A percentile compares a stretch with the other conserved stretches of the same genome.
These are phyloP conservation scores for Candida vartiovaarae DNA, from an alignment of 805 yeast genomes.

Conservation along the genomic window DNA sequence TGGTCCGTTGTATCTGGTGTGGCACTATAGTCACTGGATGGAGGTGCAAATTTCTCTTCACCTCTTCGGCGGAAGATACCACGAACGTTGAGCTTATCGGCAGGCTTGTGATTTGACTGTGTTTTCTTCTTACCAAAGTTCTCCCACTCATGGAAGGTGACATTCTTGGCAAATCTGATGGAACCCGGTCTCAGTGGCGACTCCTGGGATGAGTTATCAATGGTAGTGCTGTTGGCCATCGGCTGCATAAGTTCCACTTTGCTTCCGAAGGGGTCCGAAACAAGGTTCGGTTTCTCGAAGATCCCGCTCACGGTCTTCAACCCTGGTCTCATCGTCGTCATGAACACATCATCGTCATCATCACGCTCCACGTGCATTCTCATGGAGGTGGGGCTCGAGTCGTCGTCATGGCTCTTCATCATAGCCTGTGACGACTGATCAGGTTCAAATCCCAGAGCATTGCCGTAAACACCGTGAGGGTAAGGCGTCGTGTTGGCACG, in stretches of 20 bases:
- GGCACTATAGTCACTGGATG: conserved; percentile 21
- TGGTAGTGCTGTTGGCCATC: background rate
- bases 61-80: background rate
- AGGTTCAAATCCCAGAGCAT: too few species aligned
- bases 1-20: conserved; percentile 17
- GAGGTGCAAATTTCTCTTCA: background rate
- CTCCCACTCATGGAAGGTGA: conserved; percentile 1
- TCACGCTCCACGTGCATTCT: background rate
- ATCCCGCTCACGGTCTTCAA: background rate
- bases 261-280: background rate
- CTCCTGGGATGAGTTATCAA: background rate
- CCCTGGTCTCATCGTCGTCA: conserved; percentile 1
- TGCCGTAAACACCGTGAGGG: background rate
- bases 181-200: conserved; percentile 1
- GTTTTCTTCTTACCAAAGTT: background rate
- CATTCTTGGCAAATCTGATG: conserved; percentile 2
- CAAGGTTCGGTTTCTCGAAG: background rate
- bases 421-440: background rate
- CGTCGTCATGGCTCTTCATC: background rate
- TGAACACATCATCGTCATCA: conserved; percentile 2
- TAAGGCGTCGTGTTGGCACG: background rate
- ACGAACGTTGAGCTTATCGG: background rate
- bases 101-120: background rate
- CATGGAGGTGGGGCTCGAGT: conserved; percentile 1
- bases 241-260: background rate